Percentiles rank a stretch among this genome's conserved stretches.
Evolutionary conservation across 441 rosid genomes (phyloP).

Genomic region (Jatropha podagrica): DNA sequence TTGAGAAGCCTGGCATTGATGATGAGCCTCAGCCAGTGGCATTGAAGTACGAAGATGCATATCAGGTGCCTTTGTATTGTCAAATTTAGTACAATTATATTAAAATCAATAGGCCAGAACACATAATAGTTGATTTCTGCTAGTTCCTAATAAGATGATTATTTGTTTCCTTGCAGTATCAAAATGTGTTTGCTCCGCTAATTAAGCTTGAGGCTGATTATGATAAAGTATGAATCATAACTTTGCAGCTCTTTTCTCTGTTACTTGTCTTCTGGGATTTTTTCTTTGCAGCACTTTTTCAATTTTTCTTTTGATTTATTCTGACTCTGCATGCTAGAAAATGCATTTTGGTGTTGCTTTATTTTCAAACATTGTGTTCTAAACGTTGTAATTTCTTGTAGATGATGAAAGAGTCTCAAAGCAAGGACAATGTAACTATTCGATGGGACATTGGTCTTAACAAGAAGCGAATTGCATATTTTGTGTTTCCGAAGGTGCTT

Average conservation of each 20-base stretch:
- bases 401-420: conserved; percentile 99
- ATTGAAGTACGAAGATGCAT: conserved; percentile 97
- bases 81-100: conserved; percentile 13
- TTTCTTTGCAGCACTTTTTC: background rate
- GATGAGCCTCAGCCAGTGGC: conserved; percentile 98
- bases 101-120: background rate
- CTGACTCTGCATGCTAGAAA: background rate
- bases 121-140: conserved; percentile 9
- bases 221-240: conserved; percentile 67
- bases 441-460: conserved; percentile 99
- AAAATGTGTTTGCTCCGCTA: conserved; percentile 99
- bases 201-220: conserved; percentile 99
- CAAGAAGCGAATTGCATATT: conserved; percentile 96
- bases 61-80: conserved; percentile 59
- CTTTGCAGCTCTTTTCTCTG: conserved; percentile 4
- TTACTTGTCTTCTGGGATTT: background rate
- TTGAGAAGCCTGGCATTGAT: conserved; percentile 98
- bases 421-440: conserved; percentile 94
- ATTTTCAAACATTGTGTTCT: conserved; percentile 16
- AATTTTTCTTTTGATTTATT: background rate
- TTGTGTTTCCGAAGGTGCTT: conserved; percentile 92
- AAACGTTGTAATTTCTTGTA: conserved; percentile 29
- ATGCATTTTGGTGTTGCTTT: background rate
- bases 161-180: conserved; percentile 66
- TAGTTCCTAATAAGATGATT: conserved; percentile 26